Percentiles rank a stretch among this genome's conserved stretches.
These are phyloP conservation scores for Apiospora koreana DNA, from an alignment of 2,329 filamentous ascomycete genomes.

Conservation along the genomic window DNA sequence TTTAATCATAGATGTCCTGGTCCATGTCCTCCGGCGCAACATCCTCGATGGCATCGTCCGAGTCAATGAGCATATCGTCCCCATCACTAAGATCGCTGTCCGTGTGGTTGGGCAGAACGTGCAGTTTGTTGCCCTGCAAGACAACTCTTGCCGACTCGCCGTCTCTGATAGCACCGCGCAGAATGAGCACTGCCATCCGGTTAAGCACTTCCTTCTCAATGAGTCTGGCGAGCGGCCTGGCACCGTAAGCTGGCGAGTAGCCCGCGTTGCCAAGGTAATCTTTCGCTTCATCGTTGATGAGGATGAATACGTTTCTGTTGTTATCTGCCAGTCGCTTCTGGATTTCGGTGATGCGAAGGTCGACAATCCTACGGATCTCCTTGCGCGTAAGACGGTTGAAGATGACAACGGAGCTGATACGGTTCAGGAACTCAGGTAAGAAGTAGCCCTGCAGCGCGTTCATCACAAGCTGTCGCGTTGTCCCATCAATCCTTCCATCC, in stretches of 20 bases:
- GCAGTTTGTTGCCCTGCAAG: conserved; percentile 76
- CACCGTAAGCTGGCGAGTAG: conserved; percentile 94
- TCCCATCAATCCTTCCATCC: conserved; percentile 82
- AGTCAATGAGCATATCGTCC: conserved; percentile 72
- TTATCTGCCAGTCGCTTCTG: conserved; percentile 89
- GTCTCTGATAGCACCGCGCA: conserved; percentile 81
- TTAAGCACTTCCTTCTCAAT: conserved; percentile 99
- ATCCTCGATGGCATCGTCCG: conserved; percentile 75
- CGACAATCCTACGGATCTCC: conserved; percentile 95
- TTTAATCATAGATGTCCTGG: conserved; percentile 51
- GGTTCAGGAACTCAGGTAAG: conserved; percentile 97
- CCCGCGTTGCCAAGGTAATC: conserved; percentile 90
- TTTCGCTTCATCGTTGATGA: conserved; percentile 82
- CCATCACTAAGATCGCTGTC: conserved; percentile 59
- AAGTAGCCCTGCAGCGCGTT: conserved; percentile 91
- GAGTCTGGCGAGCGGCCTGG: conserved; percentile 80
- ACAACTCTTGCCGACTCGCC: conserved; percentile 82
- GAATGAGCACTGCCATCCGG: conserved; percentile 84
- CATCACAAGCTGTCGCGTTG: conserved; percentile 88
- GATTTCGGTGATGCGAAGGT: conserved; percentile 83
- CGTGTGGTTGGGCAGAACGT: conserved; percentile 79
- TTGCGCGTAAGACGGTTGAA: conserved; percentile 91
- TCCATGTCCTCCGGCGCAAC: conserved; percentile 61
- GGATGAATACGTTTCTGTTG: conserved; percentile 79
- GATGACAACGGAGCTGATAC: conserved; percentile 93